Conservation (phyloP, 2,329 filamentous ascomycete species). For the Pseudohalonectria lignicola region DNA sequence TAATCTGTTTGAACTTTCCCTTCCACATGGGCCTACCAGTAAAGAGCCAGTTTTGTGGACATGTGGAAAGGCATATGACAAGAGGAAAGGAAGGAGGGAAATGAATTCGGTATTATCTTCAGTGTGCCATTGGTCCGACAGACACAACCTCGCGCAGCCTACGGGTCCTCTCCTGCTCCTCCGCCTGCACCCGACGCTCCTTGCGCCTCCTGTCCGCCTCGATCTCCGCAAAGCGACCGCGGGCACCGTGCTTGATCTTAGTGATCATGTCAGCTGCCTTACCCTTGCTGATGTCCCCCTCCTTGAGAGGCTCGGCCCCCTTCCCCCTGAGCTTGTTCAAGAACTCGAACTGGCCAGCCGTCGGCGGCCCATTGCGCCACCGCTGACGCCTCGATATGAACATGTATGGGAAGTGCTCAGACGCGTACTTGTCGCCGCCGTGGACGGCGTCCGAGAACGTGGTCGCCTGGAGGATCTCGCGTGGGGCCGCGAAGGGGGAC, state of each 20-base stretch:
- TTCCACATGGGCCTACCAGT: too few relatives aligned
- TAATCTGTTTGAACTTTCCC: neutral
- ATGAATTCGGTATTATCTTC: neutral
- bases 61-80: too few relatives aligned
- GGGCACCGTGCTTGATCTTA: constrained; percentile 76
- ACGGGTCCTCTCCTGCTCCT: constrained; percentile 26
- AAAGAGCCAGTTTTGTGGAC: too few relatives aligned
- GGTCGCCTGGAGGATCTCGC: constrained; percentile 51
- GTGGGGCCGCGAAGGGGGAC: constrained; percentile 57
- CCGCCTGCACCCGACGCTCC: constrained; percentile 22
- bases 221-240: constrained; percentile 45
- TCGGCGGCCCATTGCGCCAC: constrained; percentile 63
- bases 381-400: constrained; percentile 55
- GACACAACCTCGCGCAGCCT: constrained; percentile 37
- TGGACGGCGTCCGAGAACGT: constrained; percentile 69
- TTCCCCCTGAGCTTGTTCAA: constrained; percentile 54
- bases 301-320: constrained; percentile 37
- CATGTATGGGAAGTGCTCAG: constrained; percentile 49
- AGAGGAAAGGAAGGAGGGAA: too few relatives aligned
- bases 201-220: constrained; percentile 40
- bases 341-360: constrained; percentile 53
- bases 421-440: constrained; percentile 73
- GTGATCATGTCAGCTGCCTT: constrained; percentile 85
- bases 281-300: constrained; percentile 60
- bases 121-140: constrained; percentile 37